Evolutionary conservation across 2,329 filamentous ascomycete genomes (phyloP), one percentile per base, ranked within the genome.

Genomic region (Myriosclerotinia duriaeana): DNA sequence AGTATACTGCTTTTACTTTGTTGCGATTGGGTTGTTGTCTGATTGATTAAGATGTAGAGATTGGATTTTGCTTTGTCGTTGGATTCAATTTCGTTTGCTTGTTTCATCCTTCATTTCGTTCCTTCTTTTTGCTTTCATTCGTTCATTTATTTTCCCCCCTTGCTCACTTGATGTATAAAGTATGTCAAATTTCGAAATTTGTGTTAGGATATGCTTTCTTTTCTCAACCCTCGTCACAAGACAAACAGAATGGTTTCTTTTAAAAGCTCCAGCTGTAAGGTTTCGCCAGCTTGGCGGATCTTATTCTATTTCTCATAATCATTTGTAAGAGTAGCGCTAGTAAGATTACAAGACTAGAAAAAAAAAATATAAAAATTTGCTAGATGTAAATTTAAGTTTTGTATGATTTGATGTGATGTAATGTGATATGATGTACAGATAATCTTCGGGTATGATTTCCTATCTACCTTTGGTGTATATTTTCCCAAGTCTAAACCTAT

Each of bases 401-500:
- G 14, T 14, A 2, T 38, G 8, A 11, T 14, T 8, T 54, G 8
- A 20, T 14, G 7, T 54, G 34, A n/a, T 9, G 4, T 54, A 17
- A 12, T 9, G 4, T 50, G 48, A 26, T 3, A 7, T n/a, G 11
- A 12, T 34, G 20, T 52, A 9, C 48, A 40, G 50, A n/a, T 22
- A 8, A 12, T 52, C 22, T 40, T 15, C 30, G 6, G 14, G 15
- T 59, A 17, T 65, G 17, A 22, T 36, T n/a, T 34, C 14, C 30
- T 20, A 50, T 60, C 20, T 60, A 48, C 44, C 14, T 38, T 38
- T 44, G 48, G 30, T 59, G 30, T 60, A 38, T 59, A 14, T 7
- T 52, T 22, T 20, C 59, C 59, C 22, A 44, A 63, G 26, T n/a
- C 36, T 53, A 59, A 42, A 38, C 53, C 17, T 50, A 50, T 22